phyloP scores from a whole-genome alignment of 2,329 filamentous ascomycete genomes.

The Stachybotrys echinatus region DNA sequence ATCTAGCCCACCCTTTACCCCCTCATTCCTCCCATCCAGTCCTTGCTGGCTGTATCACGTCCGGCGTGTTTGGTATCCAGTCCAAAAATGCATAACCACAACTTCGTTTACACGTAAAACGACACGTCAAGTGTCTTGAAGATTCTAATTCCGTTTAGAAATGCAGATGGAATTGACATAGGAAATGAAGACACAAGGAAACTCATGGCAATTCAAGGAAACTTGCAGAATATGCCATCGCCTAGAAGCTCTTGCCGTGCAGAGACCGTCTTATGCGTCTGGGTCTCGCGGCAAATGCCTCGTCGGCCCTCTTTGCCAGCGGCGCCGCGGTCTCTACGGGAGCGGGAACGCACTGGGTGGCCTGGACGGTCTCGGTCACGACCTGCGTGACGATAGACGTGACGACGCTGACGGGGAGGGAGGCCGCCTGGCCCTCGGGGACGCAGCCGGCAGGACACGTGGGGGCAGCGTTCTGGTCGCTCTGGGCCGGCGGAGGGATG shows the following conservation, averaged over 20 bases:
- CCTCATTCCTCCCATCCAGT: too few relatives aligned
- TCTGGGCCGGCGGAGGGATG: not conserved
- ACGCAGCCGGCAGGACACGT: not conserved
- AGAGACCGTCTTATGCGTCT: not conserved
- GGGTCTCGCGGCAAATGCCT: not conserved
- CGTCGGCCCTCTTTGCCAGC: not conserved
- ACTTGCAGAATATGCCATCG: not conserved
- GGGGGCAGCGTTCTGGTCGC: not conserved
- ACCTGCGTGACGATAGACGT: constrained; percentile 10
- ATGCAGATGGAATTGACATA: too few relatives aligned
- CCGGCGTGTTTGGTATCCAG: not conserved
- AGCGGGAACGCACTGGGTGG: constrained; percentile 11
- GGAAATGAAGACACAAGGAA: too few relatives aligned
- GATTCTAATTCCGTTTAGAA: not conserved
- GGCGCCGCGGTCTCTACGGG: constrained; percentile 10
- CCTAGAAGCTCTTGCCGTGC: not conserved
- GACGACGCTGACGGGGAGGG: constrained; percentile 9
- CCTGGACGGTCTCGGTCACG: constrained; percentile 13
- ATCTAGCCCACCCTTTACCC: not conserved
- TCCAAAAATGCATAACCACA: not conserved
- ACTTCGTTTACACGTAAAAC: not conserved
- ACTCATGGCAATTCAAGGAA: not conserved
- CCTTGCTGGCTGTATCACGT: not conserved
- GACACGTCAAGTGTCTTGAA: not conserved
- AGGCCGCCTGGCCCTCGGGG: not conserved